Conservation (phyloP, 148 eudicot genomes). For the Limonium bicolor region DNA sequence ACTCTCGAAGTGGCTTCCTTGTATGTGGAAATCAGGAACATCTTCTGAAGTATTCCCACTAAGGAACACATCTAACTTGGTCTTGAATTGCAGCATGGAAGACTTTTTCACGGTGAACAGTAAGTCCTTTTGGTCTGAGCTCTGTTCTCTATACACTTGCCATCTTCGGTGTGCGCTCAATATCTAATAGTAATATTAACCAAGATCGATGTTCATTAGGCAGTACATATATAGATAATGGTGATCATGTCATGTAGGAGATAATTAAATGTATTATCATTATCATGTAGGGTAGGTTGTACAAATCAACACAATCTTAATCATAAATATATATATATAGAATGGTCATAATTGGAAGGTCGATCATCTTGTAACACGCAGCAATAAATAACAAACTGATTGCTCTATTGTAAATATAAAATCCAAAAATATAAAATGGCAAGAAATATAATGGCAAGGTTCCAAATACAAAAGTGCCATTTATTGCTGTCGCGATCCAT, state of each 20-base stretch:
- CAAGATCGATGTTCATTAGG: too few species aligned
- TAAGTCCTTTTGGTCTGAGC: slow-evolving; percentile 2
- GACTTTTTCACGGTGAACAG: slow-evolving; percentile 7
- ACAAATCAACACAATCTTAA: not conserved
- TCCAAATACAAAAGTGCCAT: too few species aligned
- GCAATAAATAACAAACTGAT: too few species aligned
- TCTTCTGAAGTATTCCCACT: slow-evolving; percentile 15
- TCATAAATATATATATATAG: not conserved
- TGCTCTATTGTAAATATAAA: too few species aligned
- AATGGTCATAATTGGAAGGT: not conserved
- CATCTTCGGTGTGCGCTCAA: slow-evolving; percentile 5
- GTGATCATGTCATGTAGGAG: not conserved
- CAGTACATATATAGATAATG: not conserved
- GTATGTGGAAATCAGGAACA: slow-evolving; percentile 3
- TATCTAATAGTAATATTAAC: slow-evolving; percentile 2
- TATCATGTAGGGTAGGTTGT: too few species aligned
- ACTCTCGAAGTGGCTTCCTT: not conserved
- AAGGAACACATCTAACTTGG: slow-evolving; percentile 4
- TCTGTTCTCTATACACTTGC: slow-evolving; percentile 3
- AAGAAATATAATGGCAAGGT: too few species aligned
- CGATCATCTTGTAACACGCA: too few species aligned
- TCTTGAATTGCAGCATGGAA: slow-evolving; percentile 3
- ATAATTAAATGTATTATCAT: not conserved
- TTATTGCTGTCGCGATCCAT: too few species aligned
- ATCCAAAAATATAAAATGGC: too few species aligned